A percentile compares a stretch with the other conserved stretches of the same genome.
These are phyloP conservation scores for Chrysanthemum seticuspe DNA, from an alignment of 129 eudicot genomes.

Conservation along the genomic window DNA sequence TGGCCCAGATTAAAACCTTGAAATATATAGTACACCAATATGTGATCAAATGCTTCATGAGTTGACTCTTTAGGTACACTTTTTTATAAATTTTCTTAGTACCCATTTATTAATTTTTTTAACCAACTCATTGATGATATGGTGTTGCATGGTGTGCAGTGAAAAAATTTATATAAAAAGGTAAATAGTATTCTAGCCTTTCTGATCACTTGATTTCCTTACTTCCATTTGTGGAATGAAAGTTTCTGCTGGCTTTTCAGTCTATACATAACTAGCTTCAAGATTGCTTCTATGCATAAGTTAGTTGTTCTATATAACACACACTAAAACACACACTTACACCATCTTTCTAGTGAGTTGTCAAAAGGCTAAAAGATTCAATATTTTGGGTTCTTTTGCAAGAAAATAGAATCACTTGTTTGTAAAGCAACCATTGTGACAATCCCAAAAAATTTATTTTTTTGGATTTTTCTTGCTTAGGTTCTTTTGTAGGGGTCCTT, in stretches of 20 bases:
- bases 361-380: constrained; percentile 34
- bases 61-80: constrained; percentile 38
- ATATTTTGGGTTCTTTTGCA: constrained; percentile 7
- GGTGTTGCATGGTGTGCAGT: too few species aligned
- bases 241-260: constrained; percentile 44
- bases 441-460: constrained; percentile 23
- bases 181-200: constrained; percentile 31
- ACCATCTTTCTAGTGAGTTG: constrained; percentile 38
- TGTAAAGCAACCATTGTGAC: constrained; percentile 38
- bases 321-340: background rate
- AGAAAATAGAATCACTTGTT: constrained; percentile 39
- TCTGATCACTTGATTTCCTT: constrained; percentile 38
- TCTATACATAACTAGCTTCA: constrained; percentile 38
- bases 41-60: constrained; percentile 17
- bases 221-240: constrained; percentile 45
- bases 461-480: constrained; percentile 29
- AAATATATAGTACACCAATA: constrained; percentile 16
- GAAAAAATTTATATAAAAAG: constrained; percentile 2
- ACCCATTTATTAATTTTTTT: constrained; percentile 21
- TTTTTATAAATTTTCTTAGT: constrained; percentile 8
- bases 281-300: constrained; percentile 37
- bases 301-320: background rate
- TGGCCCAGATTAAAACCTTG: constrained; percentile 26
- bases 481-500: constrained; percentile 23
- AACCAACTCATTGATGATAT: constrained; percentile 34